These are phyloP conservation scores for Russula foetens DNA, from an alignment of 768 basidiomycete genomes.

Conservation along the genomic window DNA sequence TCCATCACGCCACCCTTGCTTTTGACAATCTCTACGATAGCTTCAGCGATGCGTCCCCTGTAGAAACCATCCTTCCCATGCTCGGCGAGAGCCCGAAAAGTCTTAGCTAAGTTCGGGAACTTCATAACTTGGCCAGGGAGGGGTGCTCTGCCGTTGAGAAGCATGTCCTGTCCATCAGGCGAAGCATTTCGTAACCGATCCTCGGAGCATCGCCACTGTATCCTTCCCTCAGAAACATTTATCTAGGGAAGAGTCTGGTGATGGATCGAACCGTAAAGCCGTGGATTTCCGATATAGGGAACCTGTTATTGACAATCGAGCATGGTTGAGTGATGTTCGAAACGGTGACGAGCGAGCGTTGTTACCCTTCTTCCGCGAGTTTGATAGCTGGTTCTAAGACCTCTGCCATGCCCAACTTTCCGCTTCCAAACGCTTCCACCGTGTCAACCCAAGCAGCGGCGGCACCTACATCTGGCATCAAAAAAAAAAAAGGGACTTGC, in stretches of 20 bases:
- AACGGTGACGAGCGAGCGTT: not conserved
- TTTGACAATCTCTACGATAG: slow-evolving; percentile 79
- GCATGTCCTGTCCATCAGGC: slow-evolving; percentile 79
- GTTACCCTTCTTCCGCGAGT: slow-evolving; percentile 83
- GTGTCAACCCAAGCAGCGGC: slow-evolving; percentile 95
- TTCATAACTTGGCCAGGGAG: slow-evolving; percentile 77
- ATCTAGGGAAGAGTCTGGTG: slow-evolving; percentile 3
- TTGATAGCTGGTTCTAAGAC: slow-evolving; percentile 84
- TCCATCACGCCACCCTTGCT: slow-evolving; percentile 90
- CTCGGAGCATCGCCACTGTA: slow-evolving; percentile 55
- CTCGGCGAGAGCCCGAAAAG: slow-evolving; percentile 71
- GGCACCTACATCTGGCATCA: slow-evolving; percentile 48
- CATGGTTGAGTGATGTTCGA: too few relatives aligned
- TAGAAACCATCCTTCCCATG: slow-evolving; percentile 92
- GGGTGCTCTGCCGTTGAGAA: slow-evolving; percentile 77
- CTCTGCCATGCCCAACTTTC: slow-evolving; percentile 56
- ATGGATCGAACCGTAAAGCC: slow-evolving; percentile 41
- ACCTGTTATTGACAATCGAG: slow-evolving; percentile 34
- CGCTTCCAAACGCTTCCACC: slow-evolving; percentile 72
- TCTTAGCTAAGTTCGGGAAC: slow-evolving; percentile 73
- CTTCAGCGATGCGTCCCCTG: slow-evolving; percentile 82
- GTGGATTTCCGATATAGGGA: slow-evolving; percentile 83
- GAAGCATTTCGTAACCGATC: slow-evolving; percentile 73
- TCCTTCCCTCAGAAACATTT: slow-evolving; percentile 1
- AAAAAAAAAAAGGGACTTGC: not conserved